Percentiles rank a stretch among this genome's conserved stretches.
phyloP scores from a whole-genome alignment of 2,329 filamentous ascomycete species.

The Boeremia exigua region DNA sequence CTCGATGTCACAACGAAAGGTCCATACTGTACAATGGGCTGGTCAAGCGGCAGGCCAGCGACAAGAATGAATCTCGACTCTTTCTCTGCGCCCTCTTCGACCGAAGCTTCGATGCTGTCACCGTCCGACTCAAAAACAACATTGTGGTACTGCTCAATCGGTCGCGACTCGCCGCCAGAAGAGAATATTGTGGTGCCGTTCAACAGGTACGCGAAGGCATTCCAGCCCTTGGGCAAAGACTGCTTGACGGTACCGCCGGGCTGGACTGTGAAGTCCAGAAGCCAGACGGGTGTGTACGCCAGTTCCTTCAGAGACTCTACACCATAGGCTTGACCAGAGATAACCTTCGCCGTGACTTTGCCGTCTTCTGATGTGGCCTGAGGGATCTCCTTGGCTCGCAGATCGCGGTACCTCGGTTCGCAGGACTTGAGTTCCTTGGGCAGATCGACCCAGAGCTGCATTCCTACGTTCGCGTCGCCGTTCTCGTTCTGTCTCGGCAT shows the following conservation, averaged over 20 bases:
- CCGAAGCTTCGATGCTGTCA: slow-evolving; percentile 74
- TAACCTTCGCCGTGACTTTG: slow-evolving; percentile 84
- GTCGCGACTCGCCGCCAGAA: slow-evolving; percentile 39
- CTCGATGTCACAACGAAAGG: slow-evolving; percentile 47
- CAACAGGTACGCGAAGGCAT: slow-evolving; percentile 87
- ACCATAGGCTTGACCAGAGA: slow-evolving; percentile 82
- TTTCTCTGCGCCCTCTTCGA: slow-evolving; percentile 68
- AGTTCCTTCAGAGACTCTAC: slow-evolving; percentile 88
- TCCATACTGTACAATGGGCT: slow-evolving; percentile 50
- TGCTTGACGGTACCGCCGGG: slow-evolving; percentile 82
- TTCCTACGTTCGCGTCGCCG: slow-evolving; percentile 78
- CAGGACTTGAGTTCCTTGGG: slow-evolving; percentile 81
- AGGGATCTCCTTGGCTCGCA: slow-evolving; percentile 81
- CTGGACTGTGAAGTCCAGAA: slow-evolving; percentile 80
- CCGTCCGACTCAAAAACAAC: slow-evolving; percentile 85
- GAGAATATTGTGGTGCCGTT: slow-evolving; percentile 70
- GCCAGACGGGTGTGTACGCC: slow-evolving; percentile 97
- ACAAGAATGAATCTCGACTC: slow-evolving; percentile 70
- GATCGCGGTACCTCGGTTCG: slow-evolving; percentile 90
- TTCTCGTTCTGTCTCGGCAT: slow-evolving; percentile 85
- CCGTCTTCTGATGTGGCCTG: slow-evolving; percentile 72
- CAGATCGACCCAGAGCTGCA: slow-evolving; percentile 96
- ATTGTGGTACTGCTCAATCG: slow-evolving; percentile 78
- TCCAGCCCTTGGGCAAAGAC: slow-evolving; percentile 79
- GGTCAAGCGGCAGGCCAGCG: slow-evolving; percentile 68